phyloP scores from a whole-genome alignment of 2,329 filamentous ascomycete genomes.

The Apiospora arundinis region DNA sequence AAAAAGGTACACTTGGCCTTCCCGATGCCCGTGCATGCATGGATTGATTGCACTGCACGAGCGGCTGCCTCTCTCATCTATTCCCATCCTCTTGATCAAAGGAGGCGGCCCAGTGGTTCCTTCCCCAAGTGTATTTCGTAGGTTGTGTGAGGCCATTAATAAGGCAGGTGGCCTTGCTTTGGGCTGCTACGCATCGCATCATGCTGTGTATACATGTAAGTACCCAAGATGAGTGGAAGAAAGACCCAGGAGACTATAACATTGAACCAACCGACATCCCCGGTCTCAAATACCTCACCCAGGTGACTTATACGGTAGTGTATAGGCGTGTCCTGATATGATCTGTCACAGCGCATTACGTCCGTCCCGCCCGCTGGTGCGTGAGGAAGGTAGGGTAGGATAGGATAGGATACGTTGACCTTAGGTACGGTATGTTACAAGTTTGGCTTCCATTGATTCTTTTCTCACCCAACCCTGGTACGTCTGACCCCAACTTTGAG shows the following conservation, averaged over 20 bases:
- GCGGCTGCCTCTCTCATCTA: neutral
- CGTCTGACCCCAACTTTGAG: slow-evolving; percentile 18
- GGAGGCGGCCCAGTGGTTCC: neutral
- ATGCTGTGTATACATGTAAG: neutral
- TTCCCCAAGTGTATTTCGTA: neutral
- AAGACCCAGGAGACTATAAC: neutral
- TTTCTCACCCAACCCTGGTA: slow-evolving; percentile 20
- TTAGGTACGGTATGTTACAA: too few species aligned
- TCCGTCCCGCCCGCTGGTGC: slow-evolving; percentile 17
- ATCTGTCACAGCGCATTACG: neutral
- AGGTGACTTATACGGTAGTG: neutral
- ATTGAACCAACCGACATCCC: too few species aligned
- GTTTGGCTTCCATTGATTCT: too few species aligned
- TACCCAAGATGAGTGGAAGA: neutral
- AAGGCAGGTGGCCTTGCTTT: neutral
- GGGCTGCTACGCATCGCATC: slow-evolving; percentile 18
- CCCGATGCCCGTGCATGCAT: neutral
- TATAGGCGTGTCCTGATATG: neutral
- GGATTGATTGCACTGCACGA: neutral
- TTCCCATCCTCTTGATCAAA: neutral
- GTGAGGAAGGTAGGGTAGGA: neutral
- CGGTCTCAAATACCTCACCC: neutral
- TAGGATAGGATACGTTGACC: too few species aligned
- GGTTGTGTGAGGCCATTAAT: too few species aligned
- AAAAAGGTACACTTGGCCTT: slow-evolving; percentile 6